Evolutionary conservation across 768 basidiomycete species (phyloP).

Genomic region (Trametes gibbosa): DNA sequence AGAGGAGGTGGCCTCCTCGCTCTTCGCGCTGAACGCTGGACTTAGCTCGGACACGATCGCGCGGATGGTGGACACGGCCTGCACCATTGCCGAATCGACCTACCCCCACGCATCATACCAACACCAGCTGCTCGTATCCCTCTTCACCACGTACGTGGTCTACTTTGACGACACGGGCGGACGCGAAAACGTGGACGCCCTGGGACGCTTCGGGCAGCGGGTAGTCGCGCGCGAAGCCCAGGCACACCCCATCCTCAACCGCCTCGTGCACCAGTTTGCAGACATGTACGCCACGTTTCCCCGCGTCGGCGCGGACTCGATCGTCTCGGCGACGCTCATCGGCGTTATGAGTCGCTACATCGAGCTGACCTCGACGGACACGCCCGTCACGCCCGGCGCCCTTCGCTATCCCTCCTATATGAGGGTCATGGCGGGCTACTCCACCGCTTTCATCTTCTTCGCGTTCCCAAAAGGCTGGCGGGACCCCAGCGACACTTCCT

Average conservation of each 20-base stretch:
- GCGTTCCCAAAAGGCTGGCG: conserved; percentile 28
- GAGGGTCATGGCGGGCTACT: conserved; percentile 30
- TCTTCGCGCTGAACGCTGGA: background rate
- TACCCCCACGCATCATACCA: conserved; percentile 8
- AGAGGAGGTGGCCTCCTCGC: background rate
- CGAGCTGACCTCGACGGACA: conserved; percentile 31
- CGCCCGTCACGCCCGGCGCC: conserved; percentile 26
- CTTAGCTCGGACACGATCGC: background rate
- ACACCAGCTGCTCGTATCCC: conserved; percentile 9
- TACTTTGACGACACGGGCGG: conserved; percentile 12
- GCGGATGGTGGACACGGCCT: background rate
- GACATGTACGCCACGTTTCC: background rate
- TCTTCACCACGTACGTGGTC: conserved; percentile 38
- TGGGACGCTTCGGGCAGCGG: background rate
- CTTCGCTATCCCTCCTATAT: conserved; percentile 28
- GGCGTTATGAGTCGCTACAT: conserved; percentile 34
- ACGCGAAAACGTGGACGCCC: background rate
- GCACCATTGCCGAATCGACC: conserved; percentile 1
- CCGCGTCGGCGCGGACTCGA: background rate
- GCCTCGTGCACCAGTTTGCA: background rate
- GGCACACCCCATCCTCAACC: background rate
- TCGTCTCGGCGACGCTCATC: conserved; percentile 34
- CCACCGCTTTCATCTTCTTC: conserved; percentile 36
- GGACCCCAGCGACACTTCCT: conserved; percentile 23
- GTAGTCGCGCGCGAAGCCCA: background rate